Base-by-base conservation (phyloP, 805 yeast species). In the Millerozyma acaciae region DNA sequence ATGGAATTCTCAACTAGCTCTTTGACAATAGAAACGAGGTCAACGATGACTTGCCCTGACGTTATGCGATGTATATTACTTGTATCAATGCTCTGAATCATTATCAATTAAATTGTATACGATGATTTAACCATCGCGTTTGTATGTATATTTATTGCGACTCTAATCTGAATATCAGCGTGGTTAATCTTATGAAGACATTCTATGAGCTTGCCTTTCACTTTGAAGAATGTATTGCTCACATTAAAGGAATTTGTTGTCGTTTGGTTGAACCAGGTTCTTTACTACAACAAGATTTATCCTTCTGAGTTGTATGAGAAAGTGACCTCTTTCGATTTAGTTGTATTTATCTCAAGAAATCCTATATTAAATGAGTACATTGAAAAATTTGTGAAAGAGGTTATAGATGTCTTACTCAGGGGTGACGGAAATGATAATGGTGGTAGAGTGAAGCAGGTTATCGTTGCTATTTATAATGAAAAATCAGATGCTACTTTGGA, bases 21-120 rank as follows among this genome's bases (percentile, higher is more conserved):
- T 51, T 90, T 90, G 19, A 83, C 78, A 0, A 85, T 83, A 0
- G 90, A 77, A 0, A 76, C 66, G 26, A 93, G 58, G 46, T 85
- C 95, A 4, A 80, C 74, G 8, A 93, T 84, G 9, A 93, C 97
- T 55, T 93, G 98, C 0, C 96, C 96, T 0, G 97, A 86, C 0
- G 96, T 87, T 37, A 90, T 76, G 38, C 72, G 67, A 43, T 84
- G 85, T 5, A 88, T 70, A 44, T 89, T 95, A 7, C 47, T 45
- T 1, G 43, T 42, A 21, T 63, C 65, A 6, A 60, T 50, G 16
- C 44, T 47, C 17, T 41, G 32, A 14, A 59, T 59, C 17, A 46
- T 20, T 52, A 48, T 49, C n/a, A 17, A 7, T 16, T 25, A n/a
- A n/a, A n/a, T n/a, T n/a, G n/a, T n/a, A n/a, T n/a, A n/a, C n/a